Evolutionary conservation across 139 green algal genomes (phyloP).

Genomic region (Yamagishiella unicocca): DNA sequence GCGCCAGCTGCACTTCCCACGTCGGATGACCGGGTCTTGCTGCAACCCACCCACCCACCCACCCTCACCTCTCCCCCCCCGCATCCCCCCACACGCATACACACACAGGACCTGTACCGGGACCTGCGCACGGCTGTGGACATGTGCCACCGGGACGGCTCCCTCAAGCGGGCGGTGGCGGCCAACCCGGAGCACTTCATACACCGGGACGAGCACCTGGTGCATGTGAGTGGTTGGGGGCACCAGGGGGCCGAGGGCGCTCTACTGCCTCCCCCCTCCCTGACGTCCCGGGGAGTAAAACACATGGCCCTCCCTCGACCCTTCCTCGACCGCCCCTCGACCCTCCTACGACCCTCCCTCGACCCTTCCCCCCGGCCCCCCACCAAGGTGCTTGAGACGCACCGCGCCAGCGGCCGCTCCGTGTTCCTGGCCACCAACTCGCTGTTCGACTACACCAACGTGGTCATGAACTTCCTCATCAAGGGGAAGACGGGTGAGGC

Average conservation of each 20-base stretch:
- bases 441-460: conserved; percentile 97
- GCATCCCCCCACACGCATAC: not conserved
- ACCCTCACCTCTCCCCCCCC: not conserved
- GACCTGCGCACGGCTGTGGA: conserved; percentile 96
- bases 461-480: conserved; percentile 97
- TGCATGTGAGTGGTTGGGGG: conserved; percentile 4
- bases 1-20: too few species aligned
- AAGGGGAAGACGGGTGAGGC: conserved; percentile 44
- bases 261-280: too few species aligned
- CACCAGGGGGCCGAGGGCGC: not conserved
- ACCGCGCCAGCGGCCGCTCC: conserved; percentile 74
- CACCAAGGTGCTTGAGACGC: conserved; percentile 66
- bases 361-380: conserved; percentile 18
- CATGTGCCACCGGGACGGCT: conserved; percentile 96
- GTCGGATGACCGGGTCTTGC: not conserved
- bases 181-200: conserved; percentile 93
- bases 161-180: conserved; percentile 93
- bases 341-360: not conserved
- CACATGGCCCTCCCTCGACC: too few species aligned
- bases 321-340: too few species aligned
- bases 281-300: too few species aligned
- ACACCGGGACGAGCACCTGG: conserved; percentile 62
- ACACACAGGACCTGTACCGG: conserved; percentile 67
- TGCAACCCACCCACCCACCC: not conserved
- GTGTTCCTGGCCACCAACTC: conserved; percentile 97